Evolutionary conservation across 2,329 filamentous ascomycete species (phyloP).

Genomic region (Cladosporium sp.): DNA sequence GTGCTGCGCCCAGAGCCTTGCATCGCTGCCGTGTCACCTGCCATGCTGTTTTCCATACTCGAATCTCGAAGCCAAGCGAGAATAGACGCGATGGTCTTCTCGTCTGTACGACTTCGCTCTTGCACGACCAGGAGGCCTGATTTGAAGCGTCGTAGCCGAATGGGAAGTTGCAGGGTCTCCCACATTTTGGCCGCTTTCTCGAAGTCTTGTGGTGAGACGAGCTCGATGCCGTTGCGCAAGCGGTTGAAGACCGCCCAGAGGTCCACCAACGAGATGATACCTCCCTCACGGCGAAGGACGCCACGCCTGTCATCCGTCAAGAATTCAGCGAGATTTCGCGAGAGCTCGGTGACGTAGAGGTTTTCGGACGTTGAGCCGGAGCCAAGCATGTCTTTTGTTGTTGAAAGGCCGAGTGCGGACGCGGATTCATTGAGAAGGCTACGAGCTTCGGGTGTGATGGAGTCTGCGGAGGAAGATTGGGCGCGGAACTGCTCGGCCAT

Average conservation of each 20-base stretch:
- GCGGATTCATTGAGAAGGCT: constrained; percentile 76
- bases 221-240: constrained; percentile 84
- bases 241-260: constrained; percentile 95
- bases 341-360: constrained; percentile 82
- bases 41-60: constrained; percentile 51
- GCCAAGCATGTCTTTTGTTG: constrained; percentile 88
- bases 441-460: constrained; percentile 61
- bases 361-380: constrained; percentile 70
- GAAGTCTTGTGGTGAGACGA: constrained; percentile 88
- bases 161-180: constrained; percentile 80
- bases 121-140: constrained; percentile 95
- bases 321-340: constrained; percentile 82
- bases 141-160: constrained; percentile 83
- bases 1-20: constrained; percentile 72
- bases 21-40: constrained; percentile 60
- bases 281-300: constrained; percentile 72
- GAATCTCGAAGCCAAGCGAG: constrained; percentile 68
- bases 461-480: constrained; percentile 47
- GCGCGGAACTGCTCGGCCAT: constrained; percentile 83
- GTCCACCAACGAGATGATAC: constrained; percentile 85
- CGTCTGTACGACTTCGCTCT: constrained; percentile 79
- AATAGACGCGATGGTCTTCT: constrained; percentile 76
- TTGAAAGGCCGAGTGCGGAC: constrained; percentile 80
- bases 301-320: constrained; percentile 79
- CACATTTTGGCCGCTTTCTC: constrained; percentile 84